Evolutionary conservation across 2,329 filamentous ascomycete genomes (phyloP), one percentile per base, ranked within the genome.

Genomic region (Lecanoromycetidae sp.): DNA sequence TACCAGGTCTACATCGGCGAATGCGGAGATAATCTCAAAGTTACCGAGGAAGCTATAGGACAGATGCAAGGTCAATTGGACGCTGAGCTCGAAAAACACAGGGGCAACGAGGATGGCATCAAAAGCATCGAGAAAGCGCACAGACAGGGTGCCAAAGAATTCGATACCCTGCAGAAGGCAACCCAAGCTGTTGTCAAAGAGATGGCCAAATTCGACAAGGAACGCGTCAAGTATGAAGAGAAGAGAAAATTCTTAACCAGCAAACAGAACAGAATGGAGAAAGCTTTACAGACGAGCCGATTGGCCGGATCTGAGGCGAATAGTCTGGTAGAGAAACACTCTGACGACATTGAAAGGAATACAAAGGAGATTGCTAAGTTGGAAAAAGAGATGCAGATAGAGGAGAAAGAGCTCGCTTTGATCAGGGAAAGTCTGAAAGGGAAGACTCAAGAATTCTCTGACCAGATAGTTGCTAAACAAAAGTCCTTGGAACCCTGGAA

Each of bases 401-500:
- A 95, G 59, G 90, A 96, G 61, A 75, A 80, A 35, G 84, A 94
- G 61, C 77, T 98, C 17, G 72, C 79, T 25, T 74, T 68, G n/a
- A 91, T 98, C 54, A 80, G 90, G 47, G 87, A 94, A 19, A 79
- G 77, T 51, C 71, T 98, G 6, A 94, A 94, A 60, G 90, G 90
- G 58, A 98, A 98, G 68, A 98, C 91, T 0, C 88, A 96, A 61
- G 83, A 79, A 5, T 84, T 95, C 52, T 96, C 90, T 0, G 87
- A 98, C 57, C 76, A 95, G 59, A 96, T 98, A 56, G 80, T 87
- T 0, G 75, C 74, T 4, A 95, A 94, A 66, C 91, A 98, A 60
- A 95, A 93, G 66, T 82, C 86, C 1, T 72, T 98, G 9, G 90
- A 96, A 65, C 91, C 91, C 0, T 98, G 91, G 91, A 88, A 83